Percentiles rank a stretch among this genome's conserved stretches.
Conservation (phyloP, 1,284 basidiomycete genomes). For the Chalciporus sp. region DNA sequence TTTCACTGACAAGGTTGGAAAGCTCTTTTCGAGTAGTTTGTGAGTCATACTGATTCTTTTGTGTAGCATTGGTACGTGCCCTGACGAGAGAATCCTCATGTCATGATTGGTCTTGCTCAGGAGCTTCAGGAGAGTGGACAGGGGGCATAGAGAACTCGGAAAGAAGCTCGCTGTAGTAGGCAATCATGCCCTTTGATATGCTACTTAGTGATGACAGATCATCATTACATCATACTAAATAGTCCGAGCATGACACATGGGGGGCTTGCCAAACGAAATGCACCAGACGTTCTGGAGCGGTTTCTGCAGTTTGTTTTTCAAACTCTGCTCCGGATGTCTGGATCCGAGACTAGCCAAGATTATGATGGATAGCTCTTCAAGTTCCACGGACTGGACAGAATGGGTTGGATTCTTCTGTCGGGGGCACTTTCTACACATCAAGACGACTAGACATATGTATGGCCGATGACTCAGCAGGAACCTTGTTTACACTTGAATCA, state of each 20-base stretch:
- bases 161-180: not conserved
- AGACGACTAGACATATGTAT: too few species aligned
- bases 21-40: not conserved
- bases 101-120: not conserved
- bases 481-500: too few species aligned
- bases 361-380: too few species aligned
- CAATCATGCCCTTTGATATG: not conserved
- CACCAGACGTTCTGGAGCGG: not conserved
- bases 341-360: too few species aligned
- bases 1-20: too few species aligned
- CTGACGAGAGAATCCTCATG: not conserved
- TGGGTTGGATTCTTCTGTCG: too few species aligned
- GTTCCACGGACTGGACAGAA: too few species aligned
- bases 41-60: not conserved
- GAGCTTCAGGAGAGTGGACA: not conserved
- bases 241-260: not conserved
- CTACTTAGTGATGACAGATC: not conserved
- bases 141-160: not conserved
- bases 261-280: not conserved
- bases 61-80: not conserved
- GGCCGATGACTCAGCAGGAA: too few species aligned
- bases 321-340: not conserved
- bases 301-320: not conserved
- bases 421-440: too few species aligned
- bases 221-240: not conserved